Base-by-base conservation (phyloP, 192 early-diverging fungal species). In the Phlyctochytrium arcticum region DNA sequence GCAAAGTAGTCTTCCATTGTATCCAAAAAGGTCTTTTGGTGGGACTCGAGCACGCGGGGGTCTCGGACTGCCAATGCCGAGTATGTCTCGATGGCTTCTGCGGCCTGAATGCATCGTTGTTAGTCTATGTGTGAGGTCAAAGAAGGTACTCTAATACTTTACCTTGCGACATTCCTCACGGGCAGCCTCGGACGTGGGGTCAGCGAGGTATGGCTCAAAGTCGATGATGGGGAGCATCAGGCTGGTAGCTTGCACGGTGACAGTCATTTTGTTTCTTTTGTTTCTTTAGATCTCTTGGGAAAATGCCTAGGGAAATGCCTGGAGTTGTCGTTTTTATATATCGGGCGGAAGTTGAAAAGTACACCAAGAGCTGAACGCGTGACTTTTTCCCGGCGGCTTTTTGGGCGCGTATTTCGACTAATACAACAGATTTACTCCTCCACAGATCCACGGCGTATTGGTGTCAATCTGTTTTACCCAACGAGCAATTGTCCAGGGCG, bases 1-100 rank as follows among this genome's bases (percentile, higher is more conserved):
- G 62, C 71, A 67, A 85, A 89, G 70, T 89, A 89, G 62, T 83
- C 86, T 65, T 89, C 88, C 67, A 89, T 71, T 60, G 82, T 73
- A 75, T 89, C 81, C 9, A 81, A 57, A 66, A 82, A 87, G 10
- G 48, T 42, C n/a, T 54, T 19, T 70, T 75, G 79, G 44, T 77
- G 62, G 23, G 34, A 61, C 62, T 83, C 81, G 54, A 70, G 73
- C 37, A 88, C 86, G 42, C 86, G 79, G n/a, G 88, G 85, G 71
- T 89, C 86, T 49, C 76, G 77, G 56, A 88, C 69, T 36, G 82
- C 74, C 37, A 88, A 73, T 17, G 84, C 84, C 23, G 83, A 84
- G 81, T 80, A 85, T 33, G 79, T 80, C 23, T 72, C 72, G 36
- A 89, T 71, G 44, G 85, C 82, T 54, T 83, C 73, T 8, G 88